phyloP scores from a whole-genome alignment of 2,329 filamentous ascomycete genomes.

The Verticillium klebahnii region DNA sequence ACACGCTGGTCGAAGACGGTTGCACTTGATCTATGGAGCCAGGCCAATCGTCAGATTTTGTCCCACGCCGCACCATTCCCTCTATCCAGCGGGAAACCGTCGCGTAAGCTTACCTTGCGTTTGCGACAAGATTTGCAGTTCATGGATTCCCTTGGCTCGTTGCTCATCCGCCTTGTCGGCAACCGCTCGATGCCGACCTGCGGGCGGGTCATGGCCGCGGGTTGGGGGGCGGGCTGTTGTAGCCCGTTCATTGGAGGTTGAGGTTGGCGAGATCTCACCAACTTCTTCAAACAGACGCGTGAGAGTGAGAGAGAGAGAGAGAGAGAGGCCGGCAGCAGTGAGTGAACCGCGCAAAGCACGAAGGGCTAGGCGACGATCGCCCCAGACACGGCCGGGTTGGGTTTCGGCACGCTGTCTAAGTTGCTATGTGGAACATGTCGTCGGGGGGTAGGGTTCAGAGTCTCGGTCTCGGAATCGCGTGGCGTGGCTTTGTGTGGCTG shows the following conservation, averaged over 20 bases:
- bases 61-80: background rate
- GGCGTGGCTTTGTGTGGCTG: background rate
- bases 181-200: constrained; percentile 79
- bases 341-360: background rate
- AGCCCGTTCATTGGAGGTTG: constrained; percentile 28
- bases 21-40: constrained; percentile 75
- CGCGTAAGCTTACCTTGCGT: constrained; percentile 62
- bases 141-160: constrained; percentile 83
- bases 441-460: background rate
- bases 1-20: constrained; percentile 76
- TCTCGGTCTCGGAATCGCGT: background rate
- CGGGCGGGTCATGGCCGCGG: constrained; percentile 62
- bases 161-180: constrained; percentile 64
- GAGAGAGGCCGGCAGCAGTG: background rate
- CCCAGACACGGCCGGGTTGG: background rate
- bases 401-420: background rate
- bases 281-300: constrained; percentile 17
- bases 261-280: background rate
- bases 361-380: background rate
- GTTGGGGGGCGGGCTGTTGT: constrained; percentile 38
- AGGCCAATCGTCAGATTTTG: constrained; percentile 6
- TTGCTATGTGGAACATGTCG: background rate
- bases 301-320: background rate
- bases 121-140: constrained; percentile 94
- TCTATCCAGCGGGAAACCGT: background rate